A percentile compares a stretch with the other conserved stretches of the same genome.
Conservation (phyloP, 495 filamentous ascomycete species). For the Hyaloscypha finlandica region DNA sequence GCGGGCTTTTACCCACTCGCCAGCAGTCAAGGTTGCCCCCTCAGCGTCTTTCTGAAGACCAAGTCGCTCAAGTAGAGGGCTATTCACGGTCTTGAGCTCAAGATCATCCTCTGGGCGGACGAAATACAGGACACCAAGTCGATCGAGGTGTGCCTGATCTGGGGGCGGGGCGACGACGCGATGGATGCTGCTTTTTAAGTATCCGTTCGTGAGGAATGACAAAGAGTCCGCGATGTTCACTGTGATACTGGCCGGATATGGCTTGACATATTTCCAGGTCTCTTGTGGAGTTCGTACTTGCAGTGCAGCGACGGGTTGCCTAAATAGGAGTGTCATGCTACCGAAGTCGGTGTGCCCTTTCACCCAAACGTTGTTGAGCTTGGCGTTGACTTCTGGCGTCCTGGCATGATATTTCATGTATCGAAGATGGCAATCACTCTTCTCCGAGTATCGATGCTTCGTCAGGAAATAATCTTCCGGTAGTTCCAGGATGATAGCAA, state of each 20-base stretch:
- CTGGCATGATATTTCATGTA: slow-evolving; percentile 57
- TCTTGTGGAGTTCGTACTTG: slow-evolving; percentile 44
- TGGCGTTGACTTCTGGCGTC: slow-evolving; percentile 45
- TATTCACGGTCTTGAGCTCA: slow-evolving; percentile 43
- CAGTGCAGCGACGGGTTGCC: slow-evolving; percentile 54
- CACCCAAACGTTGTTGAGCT: slow-evolving; percentile 44
- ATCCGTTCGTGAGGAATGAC: slow-evolving; percentile 47
- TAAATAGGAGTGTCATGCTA: slow-evolving; percentile 53
- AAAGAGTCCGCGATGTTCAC: slow-evolving; percentile 52
- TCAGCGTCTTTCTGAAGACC: slow-evolving; percentile 45
- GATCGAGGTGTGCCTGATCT: slow-evolving; percentile 48
- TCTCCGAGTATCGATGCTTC: slow-evolving; percentile 51
- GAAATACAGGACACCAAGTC: slow-evolving; percentile 53
- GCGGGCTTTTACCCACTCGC: slow-evolving; percentile 37
- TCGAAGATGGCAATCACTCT: slow-evolving; percentile 49
- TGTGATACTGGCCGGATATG: slow-evolving; percentile 48
- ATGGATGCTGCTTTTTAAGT: slow-evolving; percentile 53
- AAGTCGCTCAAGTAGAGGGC: slow-evolving; percentile 48
- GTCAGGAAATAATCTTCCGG: slow-evolving; percentile 48
- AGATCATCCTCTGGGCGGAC: slow-evolving; percentile 43
- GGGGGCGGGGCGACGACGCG: slow-evolving; percentile 48
- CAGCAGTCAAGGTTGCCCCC: slow-evolving; percentile 31
- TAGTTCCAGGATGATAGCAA: slow-evolving; percentile 53
- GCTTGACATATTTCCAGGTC: slow-evolving; percentile 47
- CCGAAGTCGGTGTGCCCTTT: slow-evolving; percentile 57